Conservation (phyloP, 2,329 filamentous ascomycete genomes). For the Teratosphaeria zuluensis region DNA sequence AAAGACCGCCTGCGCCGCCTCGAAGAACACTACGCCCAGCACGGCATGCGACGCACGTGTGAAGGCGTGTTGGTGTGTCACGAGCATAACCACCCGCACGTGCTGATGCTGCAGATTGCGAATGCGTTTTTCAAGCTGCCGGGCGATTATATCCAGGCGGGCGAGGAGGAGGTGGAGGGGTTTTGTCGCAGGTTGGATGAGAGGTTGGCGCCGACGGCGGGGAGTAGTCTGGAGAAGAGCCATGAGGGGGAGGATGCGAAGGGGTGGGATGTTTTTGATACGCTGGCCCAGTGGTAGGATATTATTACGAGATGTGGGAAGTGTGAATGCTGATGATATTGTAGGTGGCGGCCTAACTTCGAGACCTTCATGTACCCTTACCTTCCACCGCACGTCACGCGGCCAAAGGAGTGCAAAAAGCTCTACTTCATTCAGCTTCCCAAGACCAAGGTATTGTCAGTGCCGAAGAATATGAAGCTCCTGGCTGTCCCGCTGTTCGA, state of each 20-base stretch:
- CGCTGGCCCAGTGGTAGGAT: slow-evolving; percentile 81
- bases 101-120: slow-evolving; percentile 97
- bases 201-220: slow-evolving; percentile 75
- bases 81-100: slow-evolving; percentile 97
- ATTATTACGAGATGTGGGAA: neutral
- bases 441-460: slow-evolving; percentile 83
- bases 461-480: slow-evolving; percentile 99
- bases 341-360: slow-evolving; percentile 85
- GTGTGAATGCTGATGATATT: neutral
- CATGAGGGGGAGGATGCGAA: slow-evolving; percentile 36
- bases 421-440: slow-evolving; percentile 94
- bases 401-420: slow-evolving; percentile 99
- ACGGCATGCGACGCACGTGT: slow-evolving; percentile 96
- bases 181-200: slow-evolving; percentile 92
- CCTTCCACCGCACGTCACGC: slow-evolving; percentile 86
- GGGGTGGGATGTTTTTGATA: slow-evolving; percentile 81
- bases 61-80: slow-evolving; percentile 97
- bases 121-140: slow-evolving; percentile 98
- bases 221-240: slow-evolving; percentile 64
- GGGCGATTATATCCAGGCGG: slow-evolving; percentile 84
- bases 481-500: slow-evolving; percentile 94
- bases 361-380: slow-evolving; percentile 99
- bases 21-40: slow-evolving; percentile 84
- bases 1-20: slow-evolving; percentile 83
- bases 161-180: slow-evolving; percentile 86